Percentiles rank a stretch among this genome's conserved stretches.
phyloP scores from a whole-genome alignment of 139 green algal species.

The Micractinium conductrix region DNA sequence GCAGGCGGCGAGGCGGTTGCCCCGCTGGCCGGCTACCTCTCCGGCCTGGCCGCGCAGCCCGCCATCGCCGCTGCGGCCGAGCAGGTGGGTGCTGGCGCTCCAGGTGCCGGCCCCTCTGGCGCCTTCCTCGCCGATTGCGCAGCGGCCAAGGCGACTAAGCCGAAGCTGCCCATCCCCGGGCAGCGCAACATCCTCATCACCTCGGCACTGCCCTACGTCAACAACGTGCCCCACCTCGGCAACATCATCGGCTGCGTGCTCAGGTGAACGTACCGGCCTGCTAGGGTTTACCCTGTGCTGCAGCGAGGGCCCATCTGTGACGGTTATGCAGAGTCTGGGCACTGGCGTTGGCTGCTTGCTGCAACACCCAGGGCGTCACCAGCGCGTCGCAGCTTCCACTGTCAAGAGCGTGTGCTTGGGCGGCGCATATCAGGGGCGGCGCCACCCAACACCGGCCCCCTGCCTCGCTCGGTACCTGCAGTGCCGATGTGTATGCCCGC shows the following conservation, averaged over 20 bases:
- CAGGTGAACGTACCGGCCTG: slow-evolving; percentile 2
- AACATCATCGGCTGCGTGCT: slow-evolving; percentile 99
- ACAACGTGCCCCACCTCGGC: slow-evolving; percentile 98
- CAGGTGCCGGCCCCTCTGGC: too few species aligned
- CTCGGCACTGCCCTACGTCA: slow-evolving; percentile 97
- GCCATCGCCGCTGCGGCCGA: slow-evolving; percentile 9
- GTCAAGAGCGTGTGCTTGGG: too few species aligned
- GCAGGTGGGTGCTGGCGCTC: not conserved
- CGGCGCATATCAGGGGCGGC: too few species aligned
- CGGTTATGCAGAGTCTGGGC: not conserved
- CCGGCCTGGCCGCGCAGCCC: slow-evolving; percentile 6
- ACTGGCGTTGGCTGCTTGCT: not conserved
- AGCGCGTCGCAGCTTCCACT: too few species aligned
- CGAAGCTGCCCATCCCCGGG: slow-evolving; percentile 61
- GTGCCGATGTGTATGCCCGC: slow-evolving; percentile 92
- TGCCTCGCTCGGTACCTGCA: not conserved
- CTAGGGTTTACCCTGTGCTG: too few species aligned
- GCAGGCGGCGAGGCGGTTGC: slow-evolving; percentile 5
- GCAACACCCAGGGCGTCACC: too few species aligned
- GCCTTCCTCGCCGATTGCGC: slow-evolving; percentile 51
- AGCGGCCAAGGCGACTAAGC: slow-evolving; percentile 34
- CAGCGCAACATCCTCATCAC: slow-evolving; percentile 86
- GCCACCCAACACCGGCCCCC: not conserved
- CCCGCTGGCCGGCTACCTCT: slow-evolving; percentile 6
- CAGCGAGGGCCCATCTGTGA: not conserved